Base-by-base conservation (phyloP, 108 stramenopile species). In the Cyclotella cryptica region DNA sequence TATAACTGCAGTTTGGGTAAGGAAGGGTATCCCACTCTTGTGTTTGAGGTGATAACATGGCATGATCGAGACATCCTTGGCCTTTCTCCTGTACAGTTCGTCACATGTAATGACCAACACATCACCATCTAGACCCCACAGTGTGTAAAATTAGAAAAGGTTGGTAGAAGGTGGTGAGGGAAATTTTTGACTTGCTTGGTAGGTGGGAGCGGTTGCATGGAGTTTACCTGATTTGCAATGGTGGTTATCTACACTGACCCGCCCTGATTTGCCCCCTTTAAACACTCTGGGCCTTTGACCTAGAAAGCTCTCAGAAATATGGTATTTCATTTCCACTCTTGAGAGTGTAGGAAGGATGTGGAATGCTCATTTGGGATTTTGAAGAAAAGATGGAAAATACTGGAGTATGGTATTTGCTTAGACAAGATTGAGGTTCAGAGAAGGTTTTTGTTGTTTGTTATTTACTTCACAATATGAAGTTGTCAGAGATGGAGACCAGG, bases 341-440 rank as follows among this genome's bases (percentile, higher is more conserved):
- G n/a, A n/a, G n/a, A n/a, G n/a, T n/a, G n/a, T n/a, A n/a, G n/a
- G n/a, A n/a, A n/a, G n/a, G n/a, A n/a, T n/a, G n/a, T n/a, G n/a
- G 87, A 88, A 59, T 88, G 87, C n/a, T n/a, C n/a, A 8, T 82
- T 86, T 71, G 85, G n/a, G n/a, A n/a, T n/a, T n/a, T n/a, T n/a
- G n/a, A n/a, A n/a, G n/a, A n/a, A n/a, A n/a, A n/a, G n/a, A n/a
- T n/a, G n/a, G n/a, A n/a, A n/a, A n/a, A n/a, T n/a, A n/a, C n/a
- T n/a, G n/a, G n/a, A n/a, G n/a, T n/a, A n/a, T n/a, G n/a, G n/a
- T n/a, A n/a, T n/a, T n/a, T n/a, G n/a, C n/a, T n/a, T n/a, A n/a
- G n/a, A n/a, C n/a, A n/a, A n/a, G n/a, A n/a, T n/a, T n/a, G n/a
- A n/a, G n/a, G n/a, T n/a, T n/a, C n/a, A n/a, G n/a, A n/a, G n/a